Evolutionary conservation across 177 flowering plant genomes (phyloP).

Genomic region (Vitis hybrid): DNA sequence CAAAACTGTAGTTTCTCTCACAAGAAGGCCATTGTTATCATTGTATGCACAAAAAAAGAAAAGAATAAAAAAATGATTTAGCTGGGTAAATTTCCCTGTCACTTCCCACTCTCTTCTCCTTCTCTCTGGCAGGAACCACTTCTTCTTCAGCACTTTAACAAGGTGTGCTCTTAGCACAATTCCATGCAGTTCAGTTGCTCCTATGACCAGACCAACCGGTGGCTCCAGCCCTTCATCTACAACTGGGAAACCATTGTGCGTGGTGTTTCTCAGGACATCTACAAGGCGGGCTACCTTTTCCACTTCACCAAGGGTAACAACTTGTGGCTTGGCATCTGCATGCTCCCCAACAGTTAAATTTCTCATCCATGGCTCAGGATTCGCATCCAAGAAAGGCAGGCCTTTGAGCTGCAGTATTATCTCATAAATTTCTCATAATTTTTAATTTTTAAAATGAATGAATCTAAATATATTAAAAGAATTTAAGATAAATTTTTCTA

Average conservation of each 20-base stretch:
- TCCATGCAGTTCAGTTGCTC: slow-evolving; percentile 62
- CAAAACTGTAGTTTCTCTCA: background rate
- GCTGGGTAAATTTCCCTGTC: slow-evolving; percentile 55
- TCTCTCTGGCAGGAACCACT: slow-evolving; percentile 57
- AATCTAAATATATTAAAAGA: no score
- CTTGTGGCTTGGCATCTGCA: slow-evolving; percentile 68
- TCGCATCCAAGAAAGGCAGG: slow-evolving; percentile 80
- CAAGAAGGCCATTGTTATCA: background rate
- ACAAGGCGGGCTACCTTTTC: slow-evolving; percentile 78
- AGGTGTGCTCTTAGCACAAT: slow-evolving; percentile 72
- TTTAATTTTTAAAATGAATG: no score
- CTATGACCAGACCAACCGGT: slow-evolving; percentile 28
- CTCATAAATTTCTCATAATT: no score
- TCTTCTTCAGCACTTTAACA: slow-evolving; percentile 54
- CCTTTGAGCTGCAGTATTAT: no score
- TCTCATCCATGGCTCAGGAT: slow-evolving; percentile 94
- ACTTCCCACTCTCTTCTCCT: slow-evolving; percentile 82
- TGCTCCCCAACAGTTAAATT: slow-evolving; percentile 79
- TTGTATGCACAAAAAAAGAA: no score
- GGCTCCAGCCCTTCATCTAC: slow-evolving; percentile 53
- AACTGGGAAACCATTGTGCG: slow-evolving; percentile 88
- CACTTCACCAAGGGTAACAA: slow-evolving; percentile 65
- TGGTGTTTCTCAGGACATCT: slow-evolving; percentile 68
- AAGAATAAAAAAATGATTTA: slow-evolving; percentile 22
- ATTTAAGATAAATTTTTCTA: no score